Evolutionary conservation across 2,329 filamentous ascomycete genomes (phyloP), one percentile per base, ranked within the genome.

Genomic region (Sphaerostilbella broomeana): DNA sequence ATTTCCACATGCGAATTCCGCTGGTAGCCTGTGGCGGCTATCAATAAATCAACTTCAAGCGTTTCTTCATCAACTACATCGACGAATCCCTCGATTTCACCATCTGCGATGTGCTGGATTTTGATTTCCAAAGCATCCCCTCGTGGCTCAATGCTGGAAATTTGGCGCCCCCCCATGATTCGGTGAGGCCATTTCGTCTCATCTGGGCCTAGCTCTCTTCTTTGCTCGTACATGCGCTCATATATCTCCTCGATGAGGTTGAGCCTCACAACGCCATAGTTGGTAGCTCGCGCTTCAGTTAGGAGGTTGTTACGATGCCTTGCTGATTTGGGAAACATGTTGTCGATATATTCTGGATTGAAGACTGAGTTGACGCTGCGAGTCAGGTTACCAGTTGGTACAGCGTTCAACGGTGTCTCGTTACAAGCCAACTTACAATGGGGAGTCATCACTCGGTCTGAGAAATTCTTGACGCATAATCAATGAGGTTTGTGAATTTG

Each of bases 241-340:
- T 94, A 97, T 20, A 97, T 76, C 42, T 82, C 77, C 61, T 97
- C 90, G 42, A 97, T 85, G 35, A 97, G 75, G 49, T 86, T 78
- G n/a, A 95, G 75, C 6, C 90, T 81, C 4, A 98, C 90, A 4
- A 97, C 90, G 37, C 87, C 85, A 61, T 97, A 97, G 68, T 97
- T 97, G 45, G 90, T 97, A 20, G 79, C 80, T 44, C 84, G 82
- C 51, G 94, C 86, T 37, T 80, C 79, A 12, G 70, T 65, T 36
- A 95, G 58, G 21, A 77, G 56, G 46, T 63, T 60, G 43, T 72
- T 67, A 34, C 89, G 83, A 45, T 80, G 70, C 30, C 70, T 67
- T 1, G 79, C 65, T 0, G 81, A 69, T 49, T 81, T 79, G 34
- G 75, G 67, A 67, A 80, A 95, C 51, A 94, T 76, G 30, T 71